phyloP scores from a whole-genome alignment of 129 eudicot genomes.

The Glebionis coronaria region DNA sequence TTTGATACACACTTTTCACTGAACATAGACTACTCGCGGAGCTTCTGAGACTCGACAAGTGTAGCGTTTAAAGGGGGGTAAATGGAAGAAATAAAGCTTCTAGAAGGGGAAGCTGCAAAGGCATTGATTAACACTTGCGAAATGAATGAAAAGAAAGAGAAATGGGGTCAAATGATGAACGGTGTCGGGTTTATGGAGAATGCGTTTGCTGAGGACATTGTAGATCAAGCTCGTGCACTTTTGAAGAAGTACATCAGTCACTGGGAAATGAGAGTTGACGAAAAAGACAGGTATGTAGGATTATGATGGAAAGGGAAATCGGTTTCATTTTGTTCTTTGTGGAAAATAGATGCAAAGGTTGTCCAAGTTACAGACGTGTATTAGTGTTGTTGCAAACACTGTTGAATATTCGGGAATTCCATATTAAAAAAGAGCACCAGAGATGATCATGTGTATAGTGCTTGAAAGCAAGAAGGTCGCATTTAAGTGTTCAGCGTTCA shows the following conservation, averaged over 20 bases:
- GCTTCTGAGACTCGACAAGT: slow-evolving; percentile 79
- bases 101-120: slow-evolving; percentile 83
- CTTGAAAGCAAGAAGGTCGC: too few relatives aligned
- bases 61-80: slow-evolving; percentile 79
- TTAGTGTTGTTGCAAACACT: too few relatives aligned
- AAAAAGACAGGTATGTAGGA: slow-evolving; percentile 51
- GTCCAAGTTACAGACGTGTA: too few relatives aligned
- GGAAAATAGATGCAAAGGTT: slow-evolving; percentile 54
- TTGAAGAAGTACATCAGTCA: slow-evolving; percentile 71
- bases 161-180: slow-evolving; percentile 78
- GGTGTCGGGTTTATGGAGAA: slow-evolving; percentile 47
- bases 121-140: slow-evolving; percentile 51
- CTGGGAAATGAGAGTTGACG: slow-evolving; percentile 74
- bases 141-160: slow-evolving; percentile 72
- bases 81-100: slow-evolving; percentile 66
- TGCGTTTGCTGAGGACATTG: slow-evolving; percentile 53
- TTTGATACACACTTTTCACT: slow-evolving; percentile 53
- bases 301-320: slow-evolving; percentile 78
- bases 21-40: slow-evolving; percentile 59
- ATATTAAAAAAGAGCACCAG: too few relatives aligned
- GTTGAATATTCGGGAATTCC: too few relatives aligned
- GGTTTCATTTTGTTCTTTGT: slow-evolving; percentile 71
- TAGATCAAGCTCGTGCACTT: slow-evolving; percentile 69
- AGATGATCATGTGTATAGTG: too few relatives aligned
- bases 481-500: too few relatives aligned